phyloP scores from a whole-genome alignment of 2,329 filamentous ascomycete species.

The Daldinia eschscholtzii region DNA sequence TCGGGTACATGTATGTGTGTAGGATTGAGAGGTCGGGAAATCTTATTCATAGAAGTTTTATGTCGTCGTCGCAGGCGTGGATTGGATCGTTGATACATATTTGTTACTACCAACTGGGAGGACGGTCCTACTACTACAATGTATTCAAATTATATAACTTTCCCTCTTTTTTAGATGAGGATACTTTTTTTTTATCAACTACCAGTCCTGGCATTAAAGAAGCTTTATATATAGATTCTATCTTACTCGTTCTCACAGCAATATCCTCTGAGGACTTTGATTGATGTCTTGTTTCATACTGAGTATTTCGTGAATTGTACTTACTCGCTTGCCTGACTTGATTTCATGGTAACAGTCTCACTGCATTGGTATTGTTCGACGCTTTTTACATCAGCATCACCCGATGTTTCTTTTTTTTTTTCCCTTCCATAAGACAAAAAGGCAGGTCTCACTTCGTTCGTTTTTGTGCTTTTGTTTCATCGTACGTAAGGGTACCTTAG shows the following conservation, averaged over 20 bases:
- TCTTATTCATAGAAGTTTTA: conserved; percentile 27
- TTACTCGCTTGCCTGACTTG: background rate
- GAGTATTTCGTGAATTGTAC: background rate
- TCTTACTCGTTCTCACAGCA: conserved; percentile 12
- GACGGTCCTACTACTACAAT: conserved; percentile 11
- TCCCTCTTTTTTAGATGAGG: conserved; percentile 26
- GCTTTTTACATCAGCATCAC: conserved; percentile 16
- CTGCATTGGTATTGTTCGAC: conserved; percentile 37
- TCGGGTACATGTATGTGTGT: conserved; percentile 3
- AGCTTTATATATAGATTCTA: conserved; percentile 36
- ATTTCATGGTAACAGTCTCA: conserved; percentile 24
- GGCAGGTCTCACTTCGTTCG: conserved; percentile 18
- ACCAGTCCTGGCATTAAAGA: conserved; percentile 17
- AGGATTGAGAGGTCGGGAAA: conserved; percentile 22
- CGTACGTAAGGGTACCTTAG: background rate
- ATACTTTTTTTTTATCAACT: conserved; percentile 9
- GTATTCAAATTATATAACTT: conserved; percentile 20
- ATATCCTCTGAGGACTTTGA: too few relatives aligned
- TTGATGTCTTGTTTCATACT: background rate
- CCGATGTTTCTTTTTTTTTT: background rate
- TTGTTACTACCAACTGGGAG: background rate
- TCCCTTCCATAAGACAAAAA: conserved; percentile 6
- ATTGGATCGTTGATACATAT: conserved; percentile 22
- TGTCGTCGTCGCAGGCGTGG: conserved; percentile 9
- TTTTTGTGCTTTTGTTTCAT: conserved; percentile 22